A percentile compares a stretch with the other conserved stretches of the same genome.
These are phyloP conservation scores for Tricholoma matsutake DNA, from an alignment of 768 basidiomycete genomes.

Conservation along the genomic window DNA sequence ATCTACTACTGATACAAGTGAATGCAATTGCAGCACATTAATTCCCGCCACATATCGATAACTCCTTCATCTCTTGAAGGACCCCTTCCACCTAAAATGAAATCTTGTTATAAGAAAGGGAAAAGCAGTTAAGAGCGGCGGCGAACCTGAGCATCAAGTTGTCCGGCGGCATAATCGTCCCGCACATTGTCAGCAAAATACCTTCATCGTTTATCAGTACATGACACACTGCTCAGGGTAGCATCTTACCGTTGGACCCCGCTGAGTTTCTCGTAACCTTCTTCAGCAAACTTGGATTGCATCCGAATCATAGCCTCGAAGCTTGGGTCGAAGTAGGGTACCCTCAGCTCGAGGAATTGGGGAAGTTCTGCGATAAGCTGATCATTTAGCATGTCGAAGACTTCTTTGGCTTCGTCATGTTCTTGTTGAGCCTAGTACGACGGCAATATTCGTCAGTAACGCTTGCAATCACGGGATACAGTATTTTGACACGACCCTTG, in stretches of 20 bases:
- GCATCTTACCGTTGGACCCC: slow-evolving; percentile 77
- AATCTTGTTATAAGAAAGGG: background rate
- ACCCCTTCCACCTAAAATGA: slow-evolving; percentile 80
- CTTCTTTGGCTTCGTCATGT: slow-evolving; percentile 90
- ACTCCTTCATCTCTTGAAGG: slow-evolving; percentile 94
- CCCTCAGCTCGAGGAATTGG: slow-evolving; percentile 88
- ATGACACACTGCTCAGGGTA: background rate
- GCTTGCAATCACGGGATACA: background rate
- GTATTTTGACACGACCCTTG: slow-evolving; percentile 36
- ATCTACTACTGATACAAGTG: background rate
- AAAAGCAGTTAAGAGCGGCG: background rate
- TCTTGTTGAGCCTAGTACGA: slow-evolving; percentile 85
- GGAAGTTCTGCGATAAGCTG: slow-evolving; percentile 91
- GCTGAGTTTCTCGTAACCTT: slow-evolving; percentile 95
- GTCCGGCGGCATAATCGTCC: slow-evolving; percentile 96
- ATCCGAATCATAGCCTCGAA: slow-evolving; percentile 99
- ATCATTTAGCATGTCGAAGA: slow-evolving; percentile 90
- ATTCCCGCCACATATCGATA: slow-evolving; percentile 85
- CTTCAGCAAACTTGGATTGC: slow-evolving; percentile 97
- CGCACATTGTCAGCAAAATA: slow-evolving; percentile 89
- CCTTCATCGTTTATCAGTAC: slow-evolving; percentile 32
- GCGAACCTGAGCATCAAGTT: slow-evolving; percentile 86
- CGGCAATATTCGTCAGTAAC: background rate
- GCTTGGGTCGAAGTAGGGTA: slow-evolving; percentile 97
- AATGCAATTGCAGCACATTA: slow-evolving; percentile 7